Percentiles rank a stretch among this genome's conserved stretches.
These are phyloP conservation scores for sweet orange (Citrus sinensis) DNA, from an alignment of 345 rosid genomes.

Conservation along the genomic window DVS_A1.0 CM039163.1:27297501-27298000, in stretches of 20 bases:
- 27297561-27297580: not conserved
- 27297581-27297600: conserved; percentile 33
- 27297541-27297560: not conserved
- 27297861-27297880: too few relatives aligned
- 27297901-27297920: too few relatives aligned
- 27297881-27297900: too few relatives aligned
- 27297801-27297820: not conserved
- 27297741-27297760: not conserved
- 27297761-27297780: not conserved
- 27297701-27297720: conserved; percentile 10
- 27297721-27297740: not conserved
- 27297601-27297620: not conserved
- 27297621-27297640: not conserved
- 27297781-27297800: not conserved
- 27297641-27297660: not conserved
- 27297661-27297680: not conserved
- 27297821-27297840: not conserved
- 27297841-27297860: not conserved
- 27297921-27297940: too few relatives aligned
- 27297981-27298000: too few relatives aligned
- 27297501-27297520: not conserved
- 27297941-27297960: too few relatives aligned
- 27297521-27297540: conserved; percentile 4
- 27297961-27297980: too few relatives aligned
- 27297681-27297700: conserved; percentile 40